A percentile compares a stretch with the other conserved stretches of the same genome.
phyloP scores from a whole-genome alignment of 257 asterid genomes.

The Anisodus acutangulus region DNA sequence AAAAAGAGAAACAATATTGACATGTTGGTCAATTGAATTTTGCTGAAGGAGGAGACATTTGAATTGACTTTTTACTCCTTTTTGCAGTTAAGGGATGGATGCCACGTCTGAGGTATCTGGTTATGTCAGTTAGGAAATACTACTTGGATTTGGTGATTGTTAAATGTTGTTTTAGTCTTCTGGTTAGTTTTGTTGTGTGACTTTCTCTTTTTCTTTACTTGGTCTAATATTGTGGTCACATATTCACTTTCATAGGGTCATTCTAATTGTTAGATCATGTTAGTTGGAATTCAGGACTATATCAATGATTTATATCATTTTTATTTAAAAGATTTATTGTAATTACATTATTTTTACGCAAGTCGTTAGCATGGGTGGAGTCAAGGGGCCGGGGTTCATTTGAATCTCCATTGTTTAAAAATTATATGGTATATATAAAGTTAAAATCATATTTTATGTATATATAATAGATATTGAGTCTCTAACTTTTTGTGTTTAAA shows the following conservation, averaged over 20 bases:
- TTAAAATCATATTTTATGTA: too few species aligned
- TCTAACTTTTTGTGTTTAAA: too few species aligned
- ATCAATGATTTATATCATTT: background rate
- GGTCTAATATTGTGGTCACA: background rate
- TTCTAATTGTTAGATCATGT: background rate
- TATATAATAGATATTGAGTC: too few species aligned
- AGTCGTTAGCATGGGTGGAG: background rate
- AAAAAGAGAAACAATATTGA: background rate
- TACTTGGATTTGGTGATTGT: constrained; percentile 3
- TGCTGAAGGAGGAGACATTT: background rate
- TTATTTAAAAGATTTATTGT: background rate
- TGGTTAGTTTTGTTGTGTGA: background rate
- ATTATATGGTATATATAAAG: too few species aligned
- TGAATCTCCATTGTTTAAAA: too few species aligned
- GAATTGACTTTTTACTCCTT: background rate
- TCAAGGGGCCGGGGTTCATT: background rate
- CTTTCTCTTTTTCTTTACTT: background rate
- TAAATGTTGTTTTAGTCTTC: background rate
- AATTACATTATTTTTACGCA: background rate
- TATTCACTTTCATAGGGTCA: background rate
- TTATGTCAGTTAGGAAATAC: constrained; percentile 19
- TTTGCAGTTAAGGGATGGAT: background rate
- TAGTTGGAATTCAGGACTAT: background rate
- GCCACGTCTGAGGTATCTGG: constrained; percentile 24
- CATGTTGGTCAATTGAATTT: background rate